Base-by-base conservation (phyloP, 164 flowering plant species). In the Platanus orientalis region DNA sequence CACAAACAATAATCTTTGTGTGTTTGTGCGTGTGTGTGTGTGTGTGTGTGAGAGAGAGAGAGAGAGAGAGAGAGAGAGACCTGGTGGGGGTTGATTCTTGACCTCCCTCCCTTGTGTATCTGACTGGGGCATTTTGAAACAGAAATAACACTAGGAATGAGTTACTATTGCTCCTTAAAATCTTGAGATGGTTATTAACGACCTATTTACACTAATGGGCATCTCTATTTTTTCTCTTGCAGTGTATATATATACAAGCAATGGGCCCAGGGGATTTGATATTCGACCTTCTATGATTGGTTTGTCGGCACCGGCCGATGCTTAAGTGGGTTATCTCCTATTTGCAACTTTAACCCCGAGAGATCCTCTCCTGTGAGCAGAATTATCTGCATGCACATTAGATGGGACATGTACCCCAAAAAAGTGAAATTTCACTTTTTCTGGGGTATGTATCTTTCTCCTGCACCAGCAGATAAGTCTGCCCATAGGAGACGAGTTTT, bases 41-140 rank as follows among this genome's bases (percentile, higher is more conserved):
- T 20, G 26, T 49, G 12, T 21, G 26, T 49, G 53, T n/a, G n/a
- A n/a, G n/a, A 20, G 9, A 17, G 53, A 47, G 50, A 49, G 53
- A 49, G 53, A 49, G 53, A 49, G 53, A 49, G 53, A 49, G 53
- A 49, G 53, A 49, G 56, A 26, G 34, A 53, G 32, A 53, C 56
- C 56, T 53, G 32, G 32, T 26, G 56, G 56, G 27, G 32, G 56
- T 17, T 26, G 56, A 25, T 26, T 27, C n/a, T 13, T 53, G 7
- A 6, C 32, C 14, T 26, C 12, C 19, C 13, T 53, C 34, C n/a
- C 56, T 27, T 26, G 20, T 26, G 30, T 13, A 1, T 53, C 30
- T 52, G 29, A 25, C 17, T 52, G 20, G 30, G 56, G 56, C 56
- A 53, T 53, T 16, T 27, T 27, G 32, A 5, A 53, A 26, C 19